Base-by-base conservation (phyloP, 2,329 filamentous ascomycete species). In the Xylaria hypoxylon region DNA sequence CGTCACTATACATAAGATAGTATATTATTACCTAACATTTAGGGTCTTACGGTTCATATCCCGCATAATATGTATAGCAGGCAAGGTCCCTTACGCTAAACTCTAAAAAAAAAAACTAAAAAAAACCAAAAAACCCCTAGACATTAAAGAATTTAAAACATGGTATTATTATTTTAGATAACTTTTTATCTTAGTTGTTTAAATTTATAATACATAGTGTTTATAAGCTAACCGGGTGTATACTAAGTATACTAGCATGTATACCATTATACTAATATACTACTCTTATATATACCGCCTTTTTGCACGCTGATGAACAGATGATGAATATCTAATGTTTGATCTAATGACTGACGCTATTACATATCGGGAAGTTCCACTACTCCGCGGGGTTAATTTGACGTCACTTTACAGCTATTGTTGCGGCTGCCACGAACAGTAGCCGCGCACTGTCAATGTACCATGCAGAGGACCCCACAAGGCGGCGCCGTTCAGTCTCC, bases 331-430 rank as follows among this genome's bases (percentile, higher is more conserved):
- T 33, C 31, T 33, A 8, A 33, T 33, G 7, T 33, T 10, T 33
- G 5, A 11, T 47, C 15, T n/a, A 40, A 26, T 22, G 10, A 61
- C 38, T 15, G 1, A 33, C 33, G 6, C 63, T 44, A 57, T 33
- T 5, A 42, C 28, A 17, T 13, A 52, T 45, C 1, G 6, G 45
- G 44, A 50, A 62, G 40, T 35, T 51, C 58, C 51, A 51, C 62
- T 61, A 42, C 5, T 6, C 40, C 19, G 51, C 24, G 57, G 57
- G 22, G 51, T 22, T 19, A 11, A 7, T 17, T 10, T 66, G 60
- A 67, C 64, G 64, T 67, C 64, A 67, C n/a, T 47, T 22, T 50
- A 19, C 17, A 40, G 38, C 59, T 38, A 51, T 52, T 48, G 11
- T 53, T 48, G 48, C 52, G 45, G 55, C 57, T 60, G 40, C 33